phyloP scores from a whole-genome alignment of 352 stramenopile species.

The Phytophthora idaei region DNA sequence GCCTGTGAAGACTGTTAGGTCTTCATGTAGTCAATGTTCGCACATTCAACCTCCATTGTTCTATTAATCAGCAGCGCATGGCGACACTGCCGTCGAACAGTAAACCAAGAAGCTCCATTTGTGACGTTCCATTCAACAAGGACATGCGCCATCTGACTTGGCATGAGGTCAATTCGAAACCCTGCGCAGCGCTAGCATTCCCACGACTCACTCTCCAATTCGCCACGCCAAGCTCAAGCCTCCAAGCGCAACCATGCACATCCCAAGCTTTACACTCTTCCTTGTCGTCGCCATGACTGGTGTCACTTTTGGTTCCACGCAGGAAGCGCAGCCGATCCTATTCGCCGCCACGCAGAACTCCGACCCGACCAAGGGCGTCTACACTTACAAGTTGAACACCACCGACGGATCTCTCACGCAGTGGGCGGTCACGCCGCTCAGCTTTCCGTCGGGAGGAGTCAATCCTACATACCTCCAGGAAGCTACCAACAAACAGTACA shows the following conservation, averaged over 20 bases:
- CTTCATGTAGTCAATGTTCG: neutral
- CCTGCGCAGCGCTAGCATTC: neutral
- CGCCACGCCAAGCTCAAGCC: neutral
- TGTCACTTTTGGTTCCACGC: neutral
- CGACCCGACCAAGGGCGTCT: slow-evolving; percentile 59
- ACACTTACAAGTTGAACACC: slow-evolving; percentile 54
- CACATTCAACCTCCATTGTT: neutral
- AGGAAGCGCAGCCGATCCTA: slow-evolving; percentile 32
- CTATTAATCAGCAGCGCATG: neutral
- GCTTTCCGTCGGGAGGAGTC: neutral
- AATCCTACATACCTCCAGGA: neutral
- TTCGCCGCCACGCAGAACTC: slow-evolving; percentile 61
- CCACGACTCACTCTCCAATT: neutral
- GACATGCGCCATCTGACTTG: neutral
- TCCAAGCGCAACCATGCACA: neutral
- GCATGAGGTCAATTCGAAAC: neutral
- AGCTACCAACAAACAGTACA: neutral
- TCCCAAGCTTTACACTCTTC: neutral
- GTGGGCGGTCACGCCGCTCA: neutral
- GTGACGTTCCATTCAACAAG: neutral
- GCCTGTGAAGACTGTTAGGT: neutral
- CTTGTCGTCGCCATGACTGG: neutral
- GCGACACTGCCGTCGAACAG: neutral
- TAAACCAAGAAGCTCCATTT: neutral
- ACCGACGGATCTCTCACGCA: slow-evolving; percentile 38